phyloP scores from a whole-genome alignment of 148 eudicot species.

The Euryodendron excelsum region DNA sequence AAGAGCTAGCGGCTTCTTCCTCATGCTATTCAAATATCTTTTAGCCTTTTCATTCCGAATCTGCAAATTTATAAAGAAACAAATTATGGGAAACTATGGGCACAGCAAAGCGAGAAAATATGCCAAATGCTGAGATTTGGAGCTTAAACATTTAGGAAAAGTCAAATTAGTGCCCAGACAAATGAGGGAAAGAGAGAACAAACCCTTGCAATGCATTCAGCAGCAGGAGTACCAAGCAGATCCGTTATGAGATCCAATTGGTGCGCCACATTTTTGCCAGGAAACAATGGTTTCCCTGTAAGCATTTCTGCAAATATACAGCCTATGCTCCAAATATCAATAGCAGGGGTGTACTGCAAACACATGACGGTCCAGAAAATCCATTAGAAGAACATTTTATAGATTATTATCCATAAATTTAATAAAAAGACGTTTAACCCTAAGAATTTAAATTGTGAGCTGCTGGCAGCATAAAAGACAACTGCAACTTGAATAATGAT shows the following conservation, averaged over 20 bases:
- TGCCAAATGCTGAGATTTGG: neutral
- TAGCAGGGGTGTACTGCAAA: slow-evolving; percentile 87
- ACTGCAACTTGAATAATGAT: neutral
- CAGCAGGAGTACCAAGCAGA: slow-evolving; percentile 79
- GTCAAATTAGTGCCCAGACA: neutral
- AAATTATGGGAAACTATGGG: slow-evolving; percentile 19
- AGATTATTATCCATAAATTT: neutral
- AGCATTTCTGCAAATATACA: slow-evolving; percentile 98
- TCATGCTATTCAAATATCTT: slow-evolving; percentile 77
- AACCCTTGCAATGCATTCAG: slow-evolving; percentile 75
- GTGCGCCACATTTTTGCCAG: slow-evolving; percentile 87
- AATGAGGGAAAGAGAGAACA: slow-evolving; percentile 20
- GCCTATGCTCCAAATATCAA: slow-evolving; percentile 98
- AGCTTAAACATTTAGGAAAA: neutral
- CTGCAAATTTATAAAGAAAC: slow-evolving; percentile 36
- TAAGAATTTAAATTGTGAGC: neutral
- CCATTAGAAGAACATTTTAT: neutral
- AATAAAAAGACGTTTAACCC: neutral
- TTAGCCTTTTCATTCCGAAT: slow-evolving; percentile 89
- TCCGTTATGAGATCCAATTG: slow-evolving; percentile 93
- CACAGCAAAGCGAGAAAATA: slow-evolving; percentile 2
- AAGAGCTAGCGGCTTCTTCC: slow-evolving; percentile 65
- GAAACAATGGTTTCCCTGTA: slow-evolving; percentile 82
- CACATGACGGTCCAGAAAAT: slow-evolving; percentile 9
- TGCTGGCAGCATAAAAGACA: neutral